These are phyloP conservation scores for Cyberlindnera sargentensis DNA, from an alignment of 805 yeast species.

Conservation along the genomic window DNA sequence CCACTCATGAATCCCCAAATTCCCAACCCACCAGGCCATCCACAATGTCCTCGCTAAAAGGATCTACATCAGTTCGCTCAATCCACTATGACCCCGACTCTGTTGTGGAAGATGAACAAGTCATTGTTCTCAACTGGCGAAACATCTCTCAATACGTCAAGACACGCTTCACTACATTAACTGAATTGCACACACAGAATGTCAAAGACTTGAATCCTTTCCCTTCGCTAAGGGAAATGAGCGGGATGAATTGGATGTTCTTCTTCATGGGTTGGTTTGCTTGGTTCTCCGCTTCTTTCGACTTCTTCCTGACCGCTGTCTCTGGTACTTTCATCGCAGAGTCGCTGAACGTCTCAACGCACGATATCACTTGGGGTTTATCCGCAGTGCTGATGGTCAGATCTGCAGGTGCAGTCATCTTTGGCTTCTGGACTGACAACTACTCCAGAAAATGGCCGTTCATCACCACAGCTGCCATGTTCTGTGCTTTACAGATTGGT, in stretches of 20 bases:
- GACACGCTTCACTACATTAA: slow-evolving; percentile 23
- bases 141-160: slow-evolving; percentile 8
- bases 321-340: slow-evolving; percentile 48
- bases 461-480: slow-evolving; percentile 32
- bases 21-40: too few species aligned
- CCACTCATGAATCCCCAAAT: too few species aligned
- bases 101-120: not conserved
- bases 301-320: slow-evolving; percentile 58
- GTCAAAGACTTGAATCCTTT: slow-evolving; percentile 34
- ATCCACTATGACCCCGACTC: not conserved
- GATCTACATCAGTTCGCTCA: not conserved
- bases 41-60: too few species aligned
- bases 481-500: slow-evolving; percentile 53
- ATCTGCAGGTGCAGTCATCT: slow-evolving; percentile 61
- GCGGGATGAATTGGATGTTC: slow-evolving; percentile 43
- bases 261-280: slow-evolving; percentile 53
- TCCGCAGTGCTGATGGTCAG: slow-evolving; percentile 68
- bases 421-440: slow-evolving; percentile 57
- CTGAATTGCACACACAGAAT: slow-evolving; percentile 18
- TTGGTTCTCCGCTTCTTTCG: slow-evolving; percentile 73
- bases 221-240: slow-evolving; percentile 32
- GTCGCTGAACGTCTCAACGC: slow-evolving; percentile 36
- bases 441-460: slow-evolving; percentile 62
- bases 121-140: not conserved
- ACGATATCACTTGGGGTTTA: slow-evolving; percentile 65